Evolutionary conservation across 1,284 basidiomycete genomes (phyloP).

Genomic region (Fistulinella cinereoalba): DNA sequence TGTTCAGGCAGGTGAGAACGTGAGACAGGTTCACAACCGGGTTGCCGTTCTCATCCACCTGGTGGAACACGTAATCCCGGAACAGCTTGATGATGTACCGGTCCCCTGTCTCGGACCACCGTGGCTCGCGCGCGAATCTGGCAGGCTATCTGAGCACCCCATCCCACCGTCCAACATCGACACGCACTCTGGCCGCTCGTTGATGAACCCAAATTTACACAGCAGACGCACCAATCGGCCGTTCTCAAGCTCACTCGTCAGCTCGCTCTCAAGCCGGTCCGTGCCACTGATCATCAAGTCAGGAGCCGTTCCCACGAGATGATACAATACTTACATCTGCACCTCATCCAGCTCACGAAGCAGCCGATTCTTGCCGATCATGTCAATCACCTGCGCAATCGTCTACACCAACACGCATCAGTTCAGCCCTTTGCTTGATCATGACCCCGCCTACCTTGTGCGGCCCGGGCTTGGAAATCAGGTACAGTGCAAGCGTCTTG

Average conservation of each 20-base stretch:
- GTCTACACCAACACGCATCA: slow-evolving; percentile 43
- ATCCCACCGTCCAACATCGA: neutral
- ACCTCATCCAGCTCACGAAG: slow-evolving; percentile 83
- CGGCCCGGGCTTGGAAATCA: slow-evolving; percentile 72
- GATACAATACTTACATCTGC: slow-evolving; percentile 54
- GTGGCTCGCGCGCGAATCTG: slow-evolving; percentile 90
- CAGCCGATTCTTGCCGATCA: slow-evolving; percentile 68
- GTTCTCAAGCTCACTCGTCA: slow-evolving; percentile 94
- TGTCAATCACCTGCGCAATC: slow-evolving; percentile 78
- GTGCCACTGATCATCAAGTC: slow-evolving; percentile 51
- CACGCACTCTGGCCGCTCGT: slow-evolving; percentile 93
- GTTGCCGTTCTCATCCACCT: slow-evolving; percentile 87
- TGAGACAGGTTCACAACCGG: slow-evolving; percentile 90
- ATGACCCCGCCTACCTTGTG: slow-evolving; percentile 46
- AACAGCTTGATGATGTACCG: slow-evolving; percentile 98
- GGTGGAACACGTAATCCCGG: slow-evolving; percentile 98
- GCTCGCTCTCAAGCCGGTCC: slow-evolving; percentile 82
- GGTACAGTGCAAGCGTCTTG: slow-evolving; percentile 75
- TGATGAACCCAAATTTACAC: slow-evolving; percentile 97
- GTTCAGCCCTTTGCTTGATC: neutral
- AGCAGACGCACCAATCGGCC: slow-evolving; percentile 89
- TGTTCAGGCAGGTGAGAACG: slow-evolving; percentile 89
- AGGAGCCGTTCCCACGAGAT: neutral
- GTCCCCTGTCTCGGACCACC: slow-evolving; percentile 98
- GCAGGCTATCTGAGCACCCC: slow-evolving; percentile 4